Conservation (phyloP, 306 rosid genomes). For the Elaeagnus macrophylla region DNA sequence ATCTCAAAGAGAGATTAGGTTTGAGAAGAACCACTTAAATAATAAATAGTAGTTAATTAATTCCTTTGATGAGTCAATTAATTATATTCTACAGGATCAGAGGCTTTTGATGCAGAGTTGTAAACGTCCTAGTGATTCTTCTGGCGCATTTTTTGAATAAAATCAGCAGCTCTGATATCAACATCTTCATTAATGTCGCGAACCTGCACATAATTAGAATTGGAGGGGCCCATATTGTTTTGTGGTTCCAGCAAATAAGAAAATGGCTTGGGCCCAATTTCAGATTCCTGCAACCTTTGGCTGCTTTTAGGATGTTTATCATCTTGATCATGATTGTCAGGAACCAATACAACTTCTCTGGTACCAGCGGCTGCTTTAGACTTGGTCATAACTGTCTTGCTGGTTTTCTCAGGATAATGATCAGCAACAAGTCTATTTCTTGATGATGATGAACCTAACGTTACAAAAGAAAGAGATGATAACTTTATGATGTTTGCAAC, state of each 20-base stretch:
- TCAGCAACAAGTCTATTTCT: background rate
- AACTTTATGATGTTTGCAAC: conserved; percentile 55
- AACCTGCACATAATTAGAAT: too few relatives aligned
- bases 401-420: background rate
- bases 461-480: conserved; percentile 44
- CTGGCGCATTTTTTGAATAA: conserved; percentile 39
- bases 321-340: background rate
- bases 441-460: conserved; percentile 16
- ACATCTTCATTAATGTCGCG: conserved; percentile 1
- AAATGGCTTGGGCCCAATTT: conserved; percentile 32
- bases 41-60: background rate
- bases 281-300: conserved; percentile 32
- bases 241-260: conserved; percentile 20
- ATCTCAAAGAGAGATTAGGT: too few relatives aligned
- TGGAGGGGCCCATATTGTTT: conserved; percentile 1
- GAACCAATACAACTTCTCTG: background rate
- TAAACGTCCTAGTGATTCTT: conserved; percentile 18
- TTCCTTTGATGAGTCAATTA: too few relatives aligned
- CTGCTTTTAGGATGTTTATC: conserved; percentile 8
- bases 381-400: background rate
- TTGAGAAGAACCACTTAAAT: too few relatives aligned
- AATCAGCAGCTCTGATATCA: conserved; percentile 31
- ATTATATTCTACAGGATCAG: too few relatives aligned
- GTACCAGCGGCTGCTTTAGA: background rate
- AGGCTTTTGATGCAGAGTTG: background rate